A percentile compares a stretch with the other conserved stretches of the same genome.
These are phyloP conservation scores for Plantago major DNA, from an alignment of 257 asterid genomes.

Conservation along the genomic window DNA sequence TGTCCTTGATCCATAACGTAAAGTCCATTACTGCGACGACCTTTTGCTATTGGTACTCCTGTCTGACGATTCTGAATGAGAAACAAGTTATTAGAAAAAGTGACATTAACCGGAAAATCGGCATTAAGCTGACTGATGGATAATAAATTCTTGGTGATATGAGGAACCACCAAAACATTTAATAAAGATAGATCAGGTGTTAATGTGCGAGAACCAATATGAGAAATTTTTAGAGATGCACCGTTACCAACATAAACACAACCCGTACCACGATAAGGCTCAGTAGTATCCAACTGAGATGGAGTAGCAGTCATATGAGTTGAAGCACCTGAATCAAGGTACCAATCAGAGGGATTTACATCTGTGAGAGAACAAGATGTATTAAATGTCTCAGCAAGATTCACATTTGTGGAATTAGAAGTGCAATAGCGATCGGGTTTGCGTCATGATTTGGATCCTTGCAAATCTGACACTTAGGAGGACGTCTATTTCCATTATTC, in stretches of 20 bases:
- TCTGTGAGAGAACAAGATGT: too few species aligned
- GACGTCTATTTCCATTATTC: too few species aligned
- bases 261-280: neutral
- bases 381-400: too few species aligned
- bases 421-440: too few species aligned
- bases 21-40: neutral
- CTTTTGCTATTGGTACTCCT: neutral
- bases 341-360: too few species aligned
- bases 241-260: neutral
- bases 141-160: too few species aligned
- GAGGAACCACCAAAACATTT: neutral
- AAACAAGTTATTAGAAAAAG: neutral
- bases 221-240: neutral
- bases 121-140: neutral
- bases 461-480: too few species aligned
- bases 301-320: neutral
- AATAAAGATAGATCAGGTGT: too few species aligned
- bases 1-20: neutral
- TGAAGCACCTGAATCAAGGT: neutral
- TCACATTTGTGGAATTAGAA: too few species aligned
- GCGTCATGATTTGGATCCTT: too few species aligned
- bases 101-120: neutral
- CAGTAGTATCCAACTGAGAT: neutral
- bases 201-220: neutral
- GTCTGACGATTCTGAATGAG: neutral